A percentile compares a stretch with the other conserved stretches of the same genome.
These are phyloP conservation scores for Penicillium crystallinum DNA, from an alignment of 495 filamentous ascomycete species.

Conservation along the genomic window DNA sequence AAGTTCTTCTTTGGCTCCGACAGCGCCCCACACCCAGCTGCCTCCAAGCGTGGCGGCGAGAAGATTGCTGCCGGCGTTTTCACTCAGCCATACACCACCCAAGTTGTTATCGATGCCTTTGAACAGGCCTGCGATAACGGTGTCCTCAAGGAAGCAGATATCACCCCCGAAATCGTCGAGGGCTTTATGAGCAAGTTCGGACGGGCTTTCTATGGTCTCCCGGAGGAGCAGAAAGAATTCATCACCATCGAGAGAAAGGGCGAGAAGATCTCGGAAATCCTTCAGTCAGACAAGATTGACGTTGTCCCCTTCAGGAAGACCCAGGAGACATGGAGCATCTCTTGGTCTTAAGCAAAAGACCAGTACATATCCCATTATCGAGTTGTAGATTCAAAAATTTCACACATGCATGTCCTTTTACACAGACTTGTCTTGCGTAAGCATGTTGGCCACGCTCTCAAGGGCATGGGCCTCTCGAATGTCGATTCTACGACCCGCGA, in stretches of 20 bases:
- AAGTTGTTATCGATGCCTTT: constrained; percentile 67
- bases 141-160: constrained; percentile 57
- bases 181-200: constrained; percentile 75
- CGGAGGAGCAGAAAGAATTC: constrained; percentile 45
- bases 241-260: constrained; percentile 59
- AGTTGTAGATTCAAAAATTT: constrained; percentile 7
- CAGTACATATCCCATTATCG: constrained; percentile 8
- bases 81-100: constrained; percentile 82
- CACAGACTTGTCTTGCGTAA: constrained; percentile 29
- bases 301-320: constrained; percentile 68
- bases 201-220: constrained; percentile 62
- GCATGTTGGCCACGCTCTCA: constrained; percentile 40
- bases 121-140: constrained; percentile 63
- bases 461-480: constrained; percentile 43
- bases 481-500: constrained; percentile 40
- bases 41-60: constrained; percentile 60
- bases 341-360: constrained; percentile 32
- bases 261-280: constrained; percentile 50
- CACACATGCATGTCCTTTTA: constrained; percentile 2
- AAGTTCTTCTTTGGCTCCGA: constrained; percentile 80
- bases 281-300: constrained; percentile 50
- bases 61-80: constrained; percentile 81
- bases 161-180: constrained; percentile 65
- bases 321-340: constrained; percentile 58
- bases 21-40: constrained; percentile 70